Evolutionary conservation across 495 filamentous ascomycete genomes (phyloP).

Genomic region (Annulohypoxylon bovei): DNA sequence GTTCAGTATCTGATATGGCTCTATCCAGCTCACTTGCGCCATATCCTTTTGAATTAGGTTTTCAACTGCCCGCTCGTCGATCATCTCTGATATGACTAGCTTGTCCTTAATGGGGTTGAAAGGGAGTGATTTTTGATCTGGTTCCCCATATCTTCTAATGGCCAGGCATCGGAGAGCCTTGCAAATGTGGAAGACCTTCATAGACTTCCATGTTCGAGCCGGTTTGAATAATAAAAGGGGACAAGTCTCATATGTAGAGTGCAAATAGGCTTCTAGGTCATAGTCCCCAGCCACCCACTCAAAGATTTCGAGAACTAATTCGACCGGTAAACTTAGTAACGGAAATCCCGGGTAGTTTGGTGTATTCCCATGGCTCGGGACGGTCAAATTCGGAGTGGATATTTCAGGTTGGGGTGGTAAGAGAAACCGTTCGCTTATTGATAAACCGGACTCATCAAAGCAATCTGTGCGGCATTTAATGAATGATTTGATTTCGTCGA

Average conservation of each 20-base stretch:
- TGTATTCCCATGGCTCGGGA: neutral
- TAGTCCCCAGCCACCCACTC: neutral
- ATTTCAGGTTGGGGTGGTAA: too few relatives aligned
- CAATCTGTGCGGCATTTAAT: neutral
- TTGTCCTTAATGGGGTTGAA: neutral
- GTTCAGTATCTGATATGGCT: too few relatives aligned
- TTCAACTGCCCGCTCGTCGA: too few relatives aligned
- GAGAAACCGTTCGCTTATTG: too few relatives aligned
- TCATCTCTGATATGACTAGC: neutral
- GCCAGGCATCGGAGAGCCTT: neutral
- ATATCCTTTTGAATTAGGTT: too few relatives aligned
- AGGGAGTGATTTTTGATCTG: neutral
- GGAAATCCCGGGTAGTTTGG: neutral
- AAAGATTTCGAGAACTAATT: neutral
- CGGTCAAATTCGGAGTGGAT: neutral
- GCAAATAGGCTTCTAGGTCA: neutral
- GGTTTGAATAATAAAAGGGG: neutral
- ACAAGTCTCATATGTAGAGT: neutral
- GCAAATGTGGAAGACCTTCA: slow-evolving; percentile 3
- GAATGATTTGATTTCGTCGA: neutral
- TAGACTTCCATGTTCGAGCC: neutral
- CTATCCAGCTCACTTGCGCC: too few relatives aligned
- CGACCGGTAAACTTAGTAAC: neutral
- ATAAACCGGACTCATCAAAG: neutral
- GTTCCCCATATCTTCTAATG: neutral